Evolutionary conservation across 345 rosid genomes (phyloP).

Genomic region (Abelmoschus esculentus): DNA sequence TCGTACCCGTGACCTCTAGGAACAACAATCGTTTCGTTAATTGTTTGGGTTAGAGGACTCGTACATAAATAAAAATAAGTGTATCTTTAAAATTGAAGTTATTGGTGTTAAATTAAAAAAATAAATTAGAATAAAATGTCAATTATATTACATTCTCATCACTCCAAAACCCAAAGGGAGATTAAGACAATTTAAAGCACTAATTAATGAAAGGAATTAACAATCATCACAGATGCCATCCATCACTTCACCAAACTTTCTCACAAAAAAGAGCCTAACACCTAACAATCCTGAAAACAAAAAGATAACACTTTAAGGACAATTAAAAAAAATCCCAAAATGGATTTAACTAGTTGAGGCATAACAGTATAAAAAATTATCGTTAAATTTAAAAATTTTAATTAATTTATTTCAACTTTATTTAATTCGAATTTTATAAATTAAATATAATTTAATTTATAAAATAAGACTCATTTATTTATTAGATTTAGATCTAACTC

Average conservation of each 20-base stretch:
- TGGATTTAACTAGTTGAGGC: no score
- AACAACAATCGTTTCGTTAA: no score
- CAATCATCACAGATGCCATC: not conserved
- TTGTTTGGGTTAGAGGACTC: no score
- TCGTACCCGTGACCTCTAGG: no score
- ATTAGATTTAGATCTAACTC: no score
- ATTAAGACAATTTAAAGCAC: not conserved
- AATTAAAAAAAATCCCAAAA: not conserved
- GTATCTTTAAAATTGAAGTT: no score
- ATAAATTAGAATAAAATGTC: not conserved
- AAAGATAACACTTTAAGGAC: not conserved
- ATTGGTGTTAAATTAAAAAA: not conserved
- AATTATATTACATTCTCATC: not conserved
- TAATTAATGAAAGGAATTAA: not conserved
- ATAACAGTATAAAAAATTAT: conserved; percentile 1
- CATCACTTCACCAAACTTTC: conserved; percentile 4
- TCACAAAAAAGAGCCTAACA: not conserved
- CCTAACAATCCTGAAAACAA: conserved; percentile 6
- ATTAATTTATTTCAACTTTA: not conserved
- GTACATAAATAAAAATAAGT: no score
- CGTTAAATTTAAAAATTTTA: not conserved
- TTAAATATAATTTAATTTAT: not conserved
- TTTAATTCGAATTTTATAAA: not conserved
- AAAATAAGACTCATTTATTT: no score
- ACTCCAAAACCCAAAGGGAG: not conserved